Base-by-base conservation (phyloP, 768 basidiomycete species). In the Lactarius akahatsu region DNA sequence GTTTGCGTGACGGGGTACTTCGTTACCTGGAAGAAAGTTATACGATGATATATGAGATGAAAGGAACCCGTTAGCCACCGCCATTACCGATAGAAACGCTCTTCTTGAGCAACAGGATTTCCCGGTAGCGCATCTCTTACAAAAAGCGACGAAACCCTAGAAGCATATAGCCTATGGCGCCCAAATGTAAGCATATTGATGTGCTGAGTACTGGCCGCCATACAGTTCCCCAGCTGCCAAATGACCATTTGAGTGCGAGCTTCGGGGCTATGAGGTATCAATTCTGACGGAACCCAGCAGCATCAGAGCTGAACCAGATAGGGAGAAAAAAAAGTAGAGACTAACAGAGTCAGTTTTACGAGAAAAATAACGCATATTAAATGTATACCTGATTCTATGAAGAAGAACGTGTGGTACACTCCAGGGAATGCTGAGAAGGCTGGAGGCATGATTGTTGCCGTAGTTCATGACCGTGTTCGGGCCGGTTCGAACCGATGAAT, bases 151-250 rank as follows among this genome's bases (percentile, higher is more conserved):
- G 88, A 79, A 90, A 75, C n/a, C 84, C 85, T 1, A 90, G 76
- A 1, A 90, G 76, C 64, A 88, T 71, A 71, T 87, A 89, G 69
- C 86, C 87, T 89, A 59, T 28, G 43, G 41, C 5, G 36, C 28
- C n/a, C 54, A 13, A 43, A 43, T 13, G 32, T 30, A 56, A 67
- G 55, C 26, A 40, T 7, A 38, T 52, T 15, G 20, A 26, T 1
- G n/a, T 13, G 50, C 1, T 20, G 45, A 41, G 32, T 3, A 43
- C 18, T 8, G 6, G 41, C 41, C 18, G 3, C 16, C 38, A 57
- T 67, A 87, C 89, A 87, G 66, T 88, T 90, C 36, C 81, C 84
- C 11, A 90, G 76, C 70, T 91, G 90, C 80, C 84, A 85, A 63
- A 90, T 80, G n/a, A 82, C 83, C 83, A 89, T 88, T 16, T 76